Evolutionary conservation across 208 protist species (phyloP), one percentile per base, ranked within the genome.

Genomic region (Lotmaria passim): DNA sequence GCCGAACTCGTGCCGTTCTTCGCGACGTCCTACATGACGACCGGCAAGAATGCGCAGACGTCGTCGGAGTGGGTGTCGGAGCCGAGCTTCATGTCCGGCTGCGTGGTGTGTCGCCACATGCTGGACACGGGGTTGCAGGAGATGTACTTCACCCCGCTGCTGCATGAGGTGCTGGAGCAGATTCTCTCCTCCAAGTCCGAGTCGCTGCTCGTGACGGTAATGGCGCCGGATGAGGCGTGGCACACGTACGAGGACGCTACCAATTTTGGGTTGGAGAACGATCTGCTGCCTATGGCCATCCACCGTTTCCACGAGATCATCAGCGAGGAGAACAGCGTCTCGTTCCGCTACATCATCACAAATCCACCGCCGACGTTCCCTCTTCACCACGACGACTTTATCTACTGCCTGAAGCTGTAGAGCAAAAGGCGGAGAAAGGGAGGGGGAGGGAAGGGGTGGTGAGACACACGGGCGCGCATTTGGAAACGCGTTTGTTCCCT

Each of bases 271-370:
- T 21, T 82, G 30, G 71, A 62, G 55, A 76, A 71, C 39, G 63
- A 51, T 17, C 53, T 82, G 26, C 59, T 82, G 17, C 71, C 77
- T n/a, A 60, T 82, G 38, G 77, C 60, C 23, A 75, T 82, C 51
- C 71, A 82, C 48, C 69, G 77, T 26, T 64, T 66, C 28, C 66
- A 78, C 41, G 65, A 68, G 57, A 63, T 69, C 39, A 17, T 44
- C 56, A 39, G 48, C 26, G 61, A 50, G 21, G 52, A 52, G n/a
- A 58, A 46, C 52, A 68, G 31, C 43, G 34, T 65, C 1, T 65
- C 66, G n/a, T 77, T 78, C 28, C 77, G 77, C 58, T 82, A 75
- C 56, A 78, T 82, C 39, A 70, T 82, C 46, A 82, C 77, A 7
- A 82, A 82, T 60, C 77, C 77, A 15, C 77, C 77, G 31, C 59